A percentile compares a stretch with the other conserved stretches of the same genome.
Evolutionary conservation across 495 filamentous ascomycete species (phyloP).

Genomic region (Talaromyces liani): DNA sequence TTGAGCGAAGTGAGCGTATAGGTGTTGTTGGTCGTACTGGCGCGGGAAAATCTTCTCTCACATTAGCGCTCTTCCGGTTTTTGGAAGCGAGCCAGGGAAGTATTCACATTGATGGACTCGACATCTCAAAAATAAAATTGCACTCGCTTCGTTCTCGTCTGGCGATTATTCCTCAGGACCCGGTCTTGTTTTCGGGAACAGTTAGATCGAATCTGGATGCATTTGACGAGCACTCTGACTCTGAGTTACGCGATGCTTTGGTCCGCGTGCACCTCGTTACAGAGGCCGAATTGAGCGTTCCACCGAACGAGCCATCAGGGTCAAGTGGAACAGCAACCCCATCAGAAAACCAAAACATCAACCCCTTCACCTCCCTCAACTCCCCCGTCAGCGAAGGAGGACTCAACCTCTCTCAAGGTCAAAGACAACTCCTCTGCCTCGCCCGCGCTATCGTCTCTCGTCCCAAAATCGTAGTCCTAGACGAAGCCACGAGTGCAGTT

Average conservation of each 20-base stretch:
- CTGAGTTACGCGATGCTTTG: constrained; percentile 65
- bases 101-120: constrained; percentile 68
- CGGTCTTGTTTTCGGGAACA: constrained; percentile 81
- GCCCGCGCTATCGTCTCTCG: constrained; percentile 76
- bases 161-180: constrained; percentile 82
- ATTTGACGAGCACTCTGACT: constrained; percentile 64
- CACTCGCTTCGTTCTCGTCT: constrained; percentile 66
- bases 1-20: constrained; percentile 66
- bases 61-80: constrained; percentile 78
- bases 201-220: constrained; percentile 77
- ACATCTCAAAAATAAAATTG: constrained; percentile 67
- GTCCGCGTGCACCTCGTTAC: constrained; percentile 25
- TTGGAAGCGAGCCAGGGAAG: constrained; percentile 63
- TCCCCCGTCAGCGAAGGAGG: constrained; percentile 69
- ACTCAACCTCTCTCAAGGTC: constrained; percentile 74
- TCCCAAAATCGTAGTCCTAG: constrained; percentile 80
- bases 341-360: constrained; percentile 84
- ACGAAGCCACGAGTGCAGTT: constrained; percentile 84
- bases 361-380: constrained; percentile 3
- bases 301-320: neutral
- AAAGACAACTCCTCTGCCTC: constrained; percentile 81
- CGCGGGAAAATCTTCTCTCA: constrained; percentile 79
- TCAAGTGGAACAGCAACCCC: neutral
- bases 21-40: constrained; percentile 84
- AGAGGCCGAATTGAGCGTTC: neutral